These are phyloP conservation scores for Pholiota adiposa DNA, from an alignment of 1,284 basidiomycete genomes.

Conservation along the genomic window DNA sequence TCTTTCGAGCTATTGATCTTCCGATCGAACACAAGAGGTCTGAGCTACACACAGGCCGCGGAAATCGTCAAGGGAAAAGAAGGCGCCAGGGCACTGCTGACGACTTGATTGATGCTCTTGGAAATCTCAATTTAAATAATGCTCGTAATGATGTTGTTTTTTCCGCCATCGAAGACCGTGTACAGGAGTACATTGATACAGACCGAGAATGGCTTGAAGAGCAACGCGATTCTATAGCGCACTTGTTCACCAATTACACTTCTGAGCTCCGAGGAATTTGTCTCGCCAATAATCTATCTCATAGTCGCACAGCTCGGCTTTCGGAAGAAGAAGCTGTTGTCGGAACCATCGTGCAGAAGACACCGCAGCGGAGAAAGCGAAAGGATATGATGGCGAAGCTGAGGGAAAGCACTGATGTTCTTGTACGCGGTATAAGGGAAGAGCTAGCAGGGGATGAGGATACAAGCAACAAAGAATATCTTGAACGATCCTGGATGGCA, in stretches of 20 bases:
- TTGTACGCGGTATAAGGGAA: slow-evolving; percentile 52
- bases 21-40: slow-evolving; percentile 36
- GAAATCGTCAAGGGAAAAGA: neutral
- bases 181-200: slow-evolving; percentile 33
- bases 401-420: slow-evolving; percentile 53
- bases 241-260: slow-evolving; percentile 49
- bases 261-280: slow-evolving; percentile 55
- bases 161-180: slow-evolving; percentile 29
- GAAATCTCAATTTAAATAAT: slow-evolving; percentile 15
- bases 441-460: slow-evolving; percentile 52
- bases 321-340: slow-evolving; percentile 66
- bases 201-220: slow-evolving; percentile 21
- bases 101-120: slow-evolving; percentile 12
- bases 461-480: slow-evolving; percentile 36
- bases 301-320: slow-evolving; percentile 43
- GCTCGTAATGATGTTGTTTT: slow-evolving; percentile 22
- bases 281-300: slow-evolving; percentile 49
- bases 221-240: slow-evolving; percentile 26
- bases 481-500: slow-evolving; percentile 55
- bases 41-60: slow-evolving; percentile 2
- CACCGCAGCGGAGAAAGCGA: slow-evolving; percentile 56
- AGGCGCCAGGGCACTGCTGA: slow-evolving; percentile 4
- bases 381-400: slow-evolving; percentile 55
- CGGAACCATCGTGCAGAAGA: slow-evolving; percentile 66
- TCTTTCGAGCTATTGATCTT: slow-evolving; percentile 62